Conservation (phyloP, 1,284 basidiomycete species). For the Boletus mariae region DNA sequence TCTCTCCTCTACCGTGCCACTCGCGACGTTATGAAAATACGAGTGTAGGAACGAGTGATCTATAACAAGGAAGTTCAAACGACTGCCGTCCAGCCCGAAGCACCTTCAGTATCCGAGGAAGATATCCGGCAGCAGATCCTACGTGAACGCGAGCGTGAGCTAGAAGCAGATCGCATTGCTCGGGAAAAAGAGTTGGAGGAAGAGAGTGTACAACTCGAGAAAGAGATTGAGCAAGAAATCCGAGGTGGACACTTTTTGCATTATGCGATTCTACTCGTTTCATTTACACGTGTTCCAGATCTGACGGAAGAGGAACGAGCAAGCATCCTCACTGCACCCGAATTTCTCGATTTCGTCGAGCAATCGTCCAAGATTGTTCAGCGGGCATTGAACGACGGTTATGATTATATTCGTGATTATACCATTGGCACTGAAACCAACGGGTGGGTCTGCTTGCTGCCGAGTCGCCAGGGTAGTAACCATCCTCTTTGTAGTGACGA, state of each 20-base stretch:
- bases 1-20: neutral
- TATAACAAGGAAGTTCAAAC: constrained; percentile 97
- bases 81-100: constrained; percentile 54
- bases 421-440: constrained; percentile 77
- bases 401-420: constrained; percentile 97
- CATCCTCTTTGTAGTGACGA: constrained; percentile 62
- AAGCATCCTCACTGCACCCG: constrained; percentile 79
- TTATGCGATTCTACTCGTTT: constrained; percentile 1
- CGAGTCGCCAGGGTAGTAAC: constrained; percentile 3
- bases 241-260: constrained; percentile 44
- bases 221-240: constrained; percentile 80
- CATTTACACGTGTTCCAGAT: constrained; percentile 45
- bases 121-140: constrained; percentile 71
- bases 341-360: constrained; percentile 92
- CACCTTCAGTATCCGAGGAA: constrained; percentile 56
- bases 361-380: constrained; percentile 94
- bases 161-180: constrained; percentile 64
- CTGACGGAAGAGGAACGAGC: constrained; percentile 81
- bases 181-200: constrained; percentile 79
- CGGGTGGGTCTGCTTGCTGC: constrained; percentile 45
- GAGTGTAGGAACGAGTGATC: constrained; percentile 71
- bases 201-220: constrained; percentile 73
- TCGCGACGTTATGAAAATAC: neutral
- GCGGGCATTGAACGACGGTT: constrained; percentile 91
- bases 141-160: constrained; percentile 59